Evolutionary conservation across 2,329 filamentous ascomycete genomes (phyloP).

Genomic region (Fusarium robinianum): DNA sequence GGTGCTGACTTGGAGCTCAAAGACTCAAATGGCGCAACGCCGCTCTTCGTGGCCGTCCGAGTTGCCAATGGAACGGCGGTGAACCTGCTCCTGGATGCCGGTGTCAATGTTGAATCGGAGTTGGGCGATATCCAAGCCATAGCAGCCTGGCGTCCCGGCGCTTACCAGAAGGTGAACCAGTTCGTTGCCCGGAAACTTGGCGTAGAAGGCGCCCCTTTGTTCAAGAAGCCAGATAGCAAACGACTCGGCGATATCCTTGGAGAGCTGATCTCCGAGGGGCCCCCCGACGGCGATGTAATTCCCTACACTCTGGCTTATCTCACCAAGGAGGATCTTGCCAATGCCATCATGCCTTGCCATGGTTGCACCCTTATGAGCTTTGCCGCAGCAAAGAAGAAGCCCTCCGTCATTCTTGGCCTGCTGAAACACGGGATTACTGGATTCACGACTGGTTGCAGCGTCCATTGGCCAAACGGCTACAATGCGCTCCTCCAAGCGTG

Average conservation of each 20-base stretch:
- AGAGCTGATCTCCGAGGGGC: conserved; percentile 17
- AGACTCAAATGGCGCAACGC: conserved; percentile 24
- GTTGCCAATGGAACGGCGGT: too few species aligned
- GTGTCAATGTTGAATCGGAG: conserved; percentile 8
- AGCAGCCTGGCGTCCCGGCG: background rate
- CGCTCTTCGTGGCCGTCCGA: too few species aligned
- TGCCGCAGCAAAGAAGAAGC: conserved; percentile 5
- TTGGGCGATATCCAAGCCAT: conserved; percentile 8
- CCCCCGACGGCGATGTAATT: conserved; percentile 9
- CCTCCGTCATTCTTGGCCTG: conserved; percentile 25
- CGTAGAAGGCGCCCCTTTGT: too few species aligned
- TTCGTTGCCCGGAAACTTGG: conserved; percentile 4
- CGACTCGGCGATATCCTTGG: conserved; percentile 23
- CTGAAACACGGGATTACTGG: conserved; percentile 25
- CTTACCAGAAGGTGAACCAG: conserved; percentile 3
- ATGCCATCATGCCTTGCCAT: conserved; percentile 30
- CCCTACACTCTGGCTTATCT: conserved; percentile 18
- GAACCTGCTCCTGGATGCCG: conserved; percentile 6
- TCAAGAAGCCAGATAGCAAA: background rate
- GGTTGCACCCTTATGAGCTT: conserved; percentile 33
- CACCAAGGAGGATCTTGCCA: conserved; percentile 18
- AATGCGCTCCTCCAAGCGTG: conserved; percentile 29
- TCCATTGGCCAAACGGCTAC: conserved; percentile 31
- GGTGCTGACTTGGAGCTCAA: conserved; percentile 20
- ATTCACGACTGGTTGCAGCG: conserved; percentile 22